Conservation (phyloP, 345 rosid genomes). For the Populus simonii region DNA sequence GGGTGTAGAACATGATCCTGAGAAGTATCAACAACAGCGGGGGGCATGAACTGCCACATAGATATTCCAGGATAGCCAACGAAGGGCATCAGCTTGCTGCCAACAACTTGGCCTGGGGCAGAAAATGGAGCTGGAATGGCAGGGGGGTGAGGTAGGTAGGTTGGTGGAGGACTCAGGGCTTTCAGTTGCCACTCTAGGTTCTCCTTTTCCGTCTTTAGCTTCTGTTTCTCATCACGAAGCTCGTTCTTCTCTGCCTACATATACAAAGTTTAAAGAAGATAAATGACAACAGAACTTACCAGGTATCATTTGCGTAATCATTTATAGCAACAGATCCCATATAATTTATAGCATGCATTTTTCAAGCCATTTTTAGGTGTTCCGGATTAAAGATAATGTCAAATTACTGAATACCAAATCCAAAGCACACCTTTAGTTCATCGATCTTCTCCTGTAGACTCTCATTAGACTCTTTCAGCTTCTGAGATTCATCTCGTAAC, state of each 20-base stretch:
- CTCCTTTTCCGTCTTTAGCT: constrained; percentile 28
- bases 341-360: neutral
- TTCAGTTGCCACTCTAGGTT: constrained; percentile 18
- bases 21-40: constrained; percentile 22
- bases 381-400: neutral
- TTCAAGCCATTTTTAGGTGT: neutral
- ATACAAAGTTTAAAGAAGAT: neutral
- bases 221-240: constrained; percentile 30
- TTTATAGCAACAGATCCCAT: neutral
- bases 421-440: constrained; percentile 33
- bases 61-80: constrained; percentile 28
- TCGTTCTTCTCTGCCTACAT: constrained; percentile 30
- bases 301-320: neutral
- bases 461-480: constrained; percentile 26
- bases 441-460: constrained; percentile 28
- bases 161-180: constrained; percentile 3
- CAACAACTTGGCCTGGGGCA: constrained; percentile 19
- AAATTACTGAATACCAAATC: neutral
- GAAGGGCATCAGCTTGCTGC: constrained; percentile 20
- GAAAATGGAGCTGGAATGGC: constrained; percentile 19
- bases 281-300: neutral
- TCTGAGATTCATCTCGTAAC: constrained; percentile 25
- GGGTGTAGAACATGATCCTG: constrained; percentile 20
- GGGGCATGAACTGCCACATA: constrained; percentile 33
- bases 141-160: constrained; percentile 9